A percentile compares a stretch with the other conserved stretches of the same genome.
Conservation (phyloP, 441 rosid genomes). For the Syzygium malaccense region DNA sequence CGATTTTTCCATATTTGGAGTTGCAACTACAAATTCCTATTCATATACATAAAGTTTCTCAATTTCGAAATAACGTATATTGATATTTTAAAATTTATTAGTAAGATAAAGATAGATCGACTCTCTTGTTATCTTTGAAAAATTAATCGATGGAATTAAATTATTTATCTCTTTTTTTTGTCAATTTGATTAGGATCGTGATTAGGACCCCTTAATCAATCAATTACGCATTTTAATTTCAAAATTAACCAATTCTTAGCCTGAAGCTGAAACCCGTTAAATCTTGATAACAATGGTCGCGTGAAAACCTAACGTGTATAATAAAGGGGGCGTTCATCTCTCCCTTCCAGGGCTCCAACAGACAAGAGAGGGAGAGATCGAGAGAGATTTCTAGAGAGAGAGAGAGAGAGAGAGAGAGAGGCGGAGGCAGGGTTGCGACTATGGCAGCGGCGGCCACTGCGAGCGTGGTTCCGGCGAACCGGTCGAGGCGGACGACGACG, state of each 20-base stretch:
- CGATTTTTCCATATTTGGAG: background rate
- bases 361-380: background rate
- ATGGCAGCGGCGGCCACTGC: constrained; percentile 1
- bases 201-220: background rate
- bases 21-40: background rate
- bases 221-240: background rate
- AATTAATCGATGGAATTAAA: background rate
- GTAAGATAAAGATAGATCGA: background rate
- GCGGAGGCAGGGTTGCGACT: background rate
- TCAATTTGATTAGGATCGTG: background rate
- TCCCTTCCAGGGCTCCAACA: background rate
- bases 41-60: no score
- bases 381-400: background rate
- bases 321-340: background rate
- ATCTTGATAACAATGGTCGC: background rate
- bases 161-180: background rate
- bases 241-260: background rate
- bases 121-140: background rate
- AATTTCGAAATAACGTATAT: background rate
- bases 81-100: background rate
- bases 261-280: background rate
- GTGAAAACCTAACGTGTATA: background rate
- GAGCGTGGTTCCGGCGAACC: constrained; percentile 13
- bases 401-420: background rate
- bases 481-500: constrained; percentile 9